A percentile compares a stretch with the other conserved stretches of the same genome.
Conservation (phyloP, 768 basidiomycete genomes). For the Macrolepiota albuminosa region DNA sequence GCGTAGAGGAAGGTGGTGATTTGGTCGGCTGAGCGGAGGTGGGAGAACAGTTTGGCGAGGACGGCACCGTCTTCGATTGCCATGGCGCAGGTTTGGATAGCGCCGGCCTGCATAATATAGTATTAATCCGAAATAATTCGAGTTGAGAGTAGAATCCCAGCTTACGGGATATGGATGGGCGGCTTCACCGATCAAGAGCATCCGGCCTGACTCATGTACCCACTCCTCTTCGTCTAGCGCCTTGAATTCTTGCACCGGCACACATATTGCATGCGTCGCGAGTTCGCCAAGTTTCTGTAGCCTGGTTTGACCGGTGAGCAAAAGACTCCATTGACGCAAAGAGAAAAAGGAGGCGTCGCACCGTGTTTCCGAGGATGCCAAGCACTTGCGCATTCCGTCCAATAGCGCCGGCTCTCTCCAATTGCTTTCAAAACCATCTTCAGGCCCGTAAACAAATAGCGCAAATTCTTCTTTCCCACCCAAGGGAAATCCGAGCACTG, state of each 20-base stretch:
- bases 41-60: slow-evolving; percentile 56
- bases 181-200: slow-evolving; percentile 51
- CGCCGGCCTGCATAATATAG: slow-evolving; percentile 34
- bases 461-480: slow-evolving; percentile 28
- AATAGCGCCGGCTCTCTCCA: slow-evolving; percentile 27
- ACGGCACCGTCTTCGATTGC: slow-evolving; percentile 61
- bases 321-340: not conserved
- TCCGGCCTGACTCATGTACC: slow-evolving; percentile 41
- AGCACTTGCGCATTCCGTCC: slow-evolving; percentile 23
- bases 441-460: slow-evolving; percentile 25
- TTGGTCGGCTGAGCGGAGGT: slow-evolving; percentile 43
- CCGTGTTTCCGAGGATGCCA: slow-evolving; percentile 34
- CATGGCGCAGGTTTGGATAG: slow-evolving; percentile 44
- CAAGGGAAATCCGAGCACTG: slow-evolving; percentile 28
- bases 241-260: slow-evolving; percentile 32
- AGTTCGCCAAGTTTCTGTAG: slow-evolving; percentile 21
- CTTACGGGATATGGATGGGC: slow-evolving; percentile 54
- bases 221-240: slow-evolving; percentile 51
- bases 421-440: slow-evolving; percentile 23
- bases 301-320: not conserved
- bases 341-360: slow-evolving; percentile 13
- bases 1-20: slow-evolving; percentile 47
- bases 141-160: no score
- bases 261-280: slow-evolving; percentile 26
- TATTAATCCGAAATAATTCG: not conserved